Percentiles rank a stretch among this genome's conserved stretches.
phyloP scores from a whole-genome alignment of 2,329 filamentous ascomycete species.

The Metarhizium humberi region DNA sequence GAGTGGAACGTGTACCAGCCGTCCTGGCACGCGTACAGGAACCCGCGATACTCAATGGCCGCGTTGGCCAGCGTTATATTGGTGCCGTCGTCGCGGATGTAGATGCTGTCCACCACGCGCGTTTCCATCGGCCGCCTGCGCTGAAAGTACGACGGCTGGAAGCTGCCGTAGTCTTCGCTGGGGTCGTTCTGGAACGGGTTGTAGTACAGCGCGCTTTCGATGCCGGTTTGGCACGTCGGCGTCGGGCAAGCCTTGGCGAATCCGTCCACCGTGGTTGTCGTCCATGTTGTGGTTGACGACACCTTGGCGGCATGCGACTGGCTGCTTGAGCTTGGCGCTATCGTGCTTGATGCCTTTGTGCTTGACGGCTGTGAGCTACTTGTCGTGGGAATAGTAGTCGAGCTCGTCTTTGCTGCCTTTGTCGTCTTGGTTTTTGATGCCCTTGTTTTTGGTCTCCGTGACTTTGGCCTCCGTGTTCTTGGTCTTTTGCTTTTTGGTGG shows the following conservation, averaged over 20 bases:
- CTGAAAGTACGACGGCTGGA: neutral
- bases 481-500: too few species aligned
- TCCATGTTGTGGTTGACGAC: neutral
- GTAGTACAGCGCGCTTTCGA: neutral
- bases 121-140: neutral
- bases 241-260: neutral
- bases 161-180: neutral
- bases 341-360: neutral
- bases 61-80: slow-evolving; percentile 4
- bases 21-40: slow-evolving; percentile 6
- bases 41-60: slow-evolving; percentile 5
- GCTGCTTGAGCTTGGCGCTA: neutral
- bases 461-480: too few species aligned
- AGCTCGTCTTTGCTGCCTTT: neutral
- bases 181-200: neutral
- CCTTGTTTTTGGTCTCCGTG: too few species aligned
- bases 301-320: neutral
- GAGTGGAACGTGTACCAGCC: slow-evolving; percentile 7
- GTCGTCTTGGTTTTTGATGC: too few species aligned
- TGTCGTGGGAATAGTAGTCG: too few species aligned
- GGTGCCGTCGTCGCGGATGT: neutral
- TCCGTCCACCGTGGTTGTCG: neutral
- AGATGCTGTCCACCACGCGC: neutral
- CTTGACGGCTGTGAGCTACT: neutral
- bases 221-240: neutral